A percentile compares a stretch with the other conserved stretches of the same genome.
These are phyloP conservation scores for Spergularia azorica DNA, from an alignment of 179 eudicot genomes.

Conservation along the genomic window DNA sequence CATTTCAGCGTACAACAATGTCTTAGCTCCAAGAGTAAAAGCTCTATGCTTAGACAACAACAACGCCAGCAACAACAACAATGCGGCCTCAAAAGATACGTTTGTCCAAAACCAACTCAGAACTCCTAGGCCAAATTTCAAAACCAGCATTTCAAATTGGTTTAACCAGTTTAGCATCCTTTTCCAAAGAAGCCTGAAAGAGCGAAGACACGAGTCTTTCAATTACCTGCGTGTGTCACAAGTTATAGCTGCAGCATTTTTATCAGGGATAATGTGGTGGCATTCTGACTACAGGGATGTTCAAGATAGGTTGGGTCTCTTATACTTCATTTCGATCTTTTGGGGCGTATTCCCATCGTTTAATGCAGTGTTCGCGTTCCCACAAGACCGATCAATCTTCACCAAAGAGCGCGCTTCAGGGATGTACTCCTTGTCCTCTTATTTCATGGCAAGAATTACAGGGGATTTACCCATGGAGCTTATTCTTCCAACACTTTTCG, in stretches of 20 bases:
- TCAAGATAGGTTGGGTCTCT: conserved; percentile 84
- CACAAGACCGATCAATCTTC: conserved; percentile 84
- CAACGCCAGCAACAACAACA: not conserved
- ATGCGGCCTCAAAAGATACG: conserved; percentile 3
- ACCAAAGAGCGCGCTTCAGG: conserved; percentile 83
- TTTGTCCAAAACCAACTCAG: conserved; percentile 12
- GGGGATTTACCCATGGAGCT: conserved; percentile 96
- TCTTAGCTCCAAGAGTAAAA: conserved; percentile 60
- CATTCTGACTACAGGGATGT: conserved; percentile 60
- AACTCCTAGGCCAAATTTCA: conserved; percentile 25
- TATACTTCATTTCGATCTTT: conserved; percentile 82
- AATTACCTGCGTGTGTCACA: conserved; percentile 80
- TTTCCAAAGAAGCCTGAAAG: conserved; percentile 75
- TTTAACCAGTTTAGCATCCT: conserved; percentile 64
- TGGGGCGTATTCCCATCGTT: conserved; percentile 97
- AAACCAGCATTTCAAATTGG: conserved; percentile 45
- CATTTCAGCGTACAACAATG: conserved; percentile 58
- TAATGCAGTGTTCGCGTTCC: conserved; percentile 88
- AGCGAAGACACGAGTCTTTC: conserved; percentile 80
- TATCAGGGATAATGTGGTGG: conserved; percentile 94
- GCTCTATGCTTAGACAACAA: conserved; percentile 48
- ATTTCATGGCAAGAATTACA: conserved; percentile 76
- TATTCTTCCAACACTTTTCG: conserved; percentile 66
- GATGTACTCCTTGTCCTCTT: conserved; percentile 88
- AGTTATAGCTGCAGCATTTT: conserved; percentile 65